Base-by-base conservation (phyloP, 306 rosid genomes). In the Sphenostylis stenocarpa region DNA sequence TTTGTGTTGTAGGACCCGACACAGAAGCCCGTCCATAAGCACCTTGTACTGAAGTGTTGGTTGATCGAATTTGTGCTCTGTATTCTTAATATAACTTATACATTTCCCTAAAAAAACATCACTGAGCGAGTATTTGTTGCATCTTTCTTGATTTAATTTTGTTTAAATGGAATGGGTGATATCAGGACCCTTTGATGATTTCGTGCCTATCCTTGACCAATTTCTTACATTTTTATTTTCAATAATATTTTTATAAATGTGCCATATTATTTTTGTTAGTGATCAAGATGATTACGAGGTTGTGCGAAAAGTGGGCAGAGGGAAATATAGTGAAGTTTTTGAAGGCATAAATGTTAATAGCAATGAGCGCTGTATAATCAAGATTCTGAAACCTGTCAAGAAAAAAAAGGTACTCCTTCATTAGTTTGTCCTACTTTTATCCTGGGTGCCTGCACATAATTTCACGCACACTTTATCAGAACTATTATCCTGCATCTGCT, bases 341-440 rank as follows among this genome's bases (percentile, higher is more conserved):
- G 98, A 93, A 70, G 98, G 98, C 67, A 90, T 93, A 49, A 90
- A 90, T 81, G 91, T 93, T 74, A 90, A 86, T 38, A 88, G 83
- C 87, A 91, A 85, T 29, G 98, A 93, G 84, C 88, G 91, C 60
- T 93, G 98, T 80, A 67, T 91, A 60, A 93, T 93, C 89, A 93
- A 93, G 91, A 93, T 93, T 80, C 93, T 93, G 58, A 93, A 93
- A 89, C 98, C 98, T 70, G 98, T 93, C 3, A 93, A 93, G 92
- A 93, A 93, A 64, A 93, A 90, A 84, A 93, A 89, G 96, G 96
- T 90, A 53, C 71, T 23, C 28, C 33, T 36, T 44, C 15, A 31
- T 49, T n/a, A 11, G 47, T 64, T 51, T 15, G 29, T 72, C n/a
- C 48, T 58, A 45, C 44, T 77, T 47, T 64, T 70, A 6, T 19